Conservation (phyloP, 306 rosid genomes). For the Coriaria nepalensis region DNA sequence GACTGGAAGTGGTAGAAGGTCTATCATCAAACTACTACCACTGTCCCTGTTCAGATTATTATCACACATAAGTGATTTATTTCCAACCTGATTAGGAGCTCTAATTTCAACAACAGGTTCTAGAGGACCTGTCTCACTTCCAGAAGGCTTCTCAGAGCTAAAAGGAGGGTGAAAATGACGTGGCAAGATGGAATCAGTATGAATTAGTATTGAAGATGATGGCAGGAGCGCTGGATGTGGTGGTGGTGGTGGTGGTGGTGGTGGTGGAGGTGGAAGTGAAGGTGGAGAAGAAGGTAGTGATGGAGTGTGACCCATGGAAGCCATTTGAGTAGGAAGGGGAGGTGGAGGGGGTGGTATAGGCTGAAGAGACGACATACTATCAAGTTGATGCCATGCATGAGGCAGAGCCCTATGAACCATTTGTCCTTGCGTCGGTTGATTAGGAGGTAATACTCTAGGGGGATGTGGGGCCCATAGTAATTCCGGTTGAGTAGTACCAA, state of each 20-base stretch:
- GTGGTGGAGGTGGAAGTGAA: conserved; percentile 30
- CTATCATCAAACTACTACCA: conserved; percentile 18
- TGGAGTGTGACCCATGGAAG: conserved; percentile 25
- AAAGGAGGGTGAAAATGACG: conserved; percentile 1
- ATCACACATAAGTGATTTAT: conserved; percentile 10
- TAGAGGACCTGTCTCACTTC: conserved; percentile 13
- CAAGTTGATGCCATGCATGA: conserved; percentile 25
- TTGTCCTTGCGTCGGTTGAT: conserved; percentile 36
- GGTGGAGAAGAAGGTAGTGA: conserved; percentile 42
- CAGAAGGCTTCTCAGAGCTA: conserved; percentile 8
- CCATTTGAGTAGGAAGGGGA: conserved; percentile 17
- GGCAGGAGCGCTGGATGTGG: conserved; percentile 17
- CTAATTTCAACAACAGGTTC: conserved; percentile 16
- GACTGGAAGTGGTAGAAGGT: conserved; percentile 33
- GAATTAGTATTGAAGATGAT: conserved; percentile 15
- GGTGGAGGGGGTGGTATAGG: conserved; percentile 28
- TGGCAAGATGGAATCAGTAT: conserved; percentile 3
- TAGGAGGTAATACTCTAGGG: conserved; percentile 26
- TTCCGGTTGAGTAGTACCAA: conserved; percentile 21
- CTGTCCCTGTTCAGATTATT: conserved; percentile 19
- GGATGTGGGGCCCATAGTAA: conserved; percentile 29
- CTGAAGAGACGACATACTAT: conserved; percentile 28
- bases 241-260: conserved; percentile 42
- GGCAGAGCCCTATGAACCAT: conserved; percentile 20
- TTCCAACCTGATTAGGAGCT: conserved; percentile 18